phyloP scores from a whole-genome alignment of 345 rosid genomes.

The Draba incana region DNA sequence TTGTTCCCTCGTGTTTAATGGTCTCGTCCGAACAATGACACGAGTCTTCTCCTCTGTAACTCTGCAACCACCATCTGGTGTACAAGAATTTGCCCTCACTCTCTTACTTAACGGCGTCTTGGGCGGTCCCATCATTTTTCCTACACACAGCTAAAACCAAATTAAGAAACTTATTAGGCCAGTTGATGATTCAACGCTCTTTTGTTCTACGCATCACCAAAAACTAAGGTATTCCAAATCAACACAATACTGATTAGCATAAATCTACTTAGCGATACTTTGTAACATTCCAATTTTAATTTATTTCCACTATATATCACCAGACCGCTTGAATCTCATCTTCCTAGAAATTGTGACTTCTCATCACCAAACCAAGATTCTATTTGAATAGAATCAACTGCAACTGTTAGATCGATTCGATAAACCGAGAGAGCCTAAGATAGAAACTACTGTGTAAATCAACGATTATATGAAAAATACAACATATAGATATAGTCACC shows the following conservation, averaged over 20 bases:
- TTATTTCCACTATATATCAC: neutral
- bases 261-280: neutral
- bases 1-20: slow-evolving; percentile 79
- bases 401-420: neutral
- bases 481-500: slow-evolving; percentile 30
- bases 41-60: slow-evolving; percentile 80
- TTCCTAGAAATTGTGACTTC: neutral
- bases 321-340: neutral
- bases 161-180: slow-evolving; percentile 1
- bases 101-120: slow-evolving; percentile 69
- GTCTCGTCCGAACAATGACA: slow-evolving; percentile 85
- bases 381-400: neutral
- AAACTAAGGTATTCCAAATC: neutral
- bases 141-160: slow-evolving; percentile 28
- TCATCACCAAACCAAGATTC: slow-evolving; percentile 2
- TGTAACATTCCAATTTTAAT: neutral
- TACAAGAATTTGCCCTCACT: slow-evolving; percentile 51
- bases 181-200: neutral
- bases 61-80: slow-evolving; percentile 62
- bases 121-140: slow-evolving; percentile 58
- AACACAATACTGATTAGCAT: neutral
- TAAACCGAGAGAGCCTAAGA: neutral
- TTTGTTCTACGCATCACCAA: neutral
- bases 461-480: neutral
- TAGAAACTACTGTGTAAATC: slow-evolving; percentile 10